These are phyloP conservation scores for Uronychia binucleata DNA, from an alignment of 73 alveolate genomes.

Conservation along the genomic window DNA sequence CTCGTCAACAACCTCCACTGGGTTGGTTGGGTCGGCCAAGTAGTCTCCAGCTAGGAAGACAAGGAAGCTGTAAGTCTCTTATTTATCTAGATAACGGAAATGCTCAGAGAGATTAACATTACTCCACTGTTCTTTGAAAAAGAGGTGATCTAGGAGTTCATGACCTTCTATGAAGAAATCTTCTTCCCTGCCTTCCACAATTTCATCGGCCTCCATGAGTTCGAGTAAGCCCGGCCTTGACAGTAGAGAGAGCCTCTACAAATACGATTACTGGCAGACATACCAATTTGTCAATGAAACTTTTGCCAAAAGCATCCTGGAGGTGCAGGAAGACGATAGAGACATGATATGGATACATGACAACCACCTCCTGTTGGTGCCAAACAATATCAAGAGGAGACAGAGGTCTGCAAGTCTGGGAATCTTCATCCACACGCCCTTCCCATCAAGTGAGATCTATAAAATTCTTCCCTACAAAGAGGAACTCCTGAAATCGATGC, in stretches of 20 bases:
- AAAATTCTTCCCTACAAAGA: constrained; percentile 56
- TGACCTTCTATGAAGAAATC: constrained; percentile 35
- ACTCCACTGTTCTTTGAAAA: constrained; percentile 46
- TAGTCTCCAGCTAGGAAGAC: constrained; percentile 20
- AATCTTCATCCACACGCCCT: constrained; percentile 68
- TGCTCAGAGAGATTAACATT: constrained; percentile 27
- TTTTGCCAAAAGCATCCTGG: constrained; percentile 24
- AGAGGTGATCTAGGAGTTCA: constrained; percentile 24
- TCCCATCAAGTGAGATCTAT: constrained; percentile 64
- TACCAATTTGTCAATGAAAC: constrained; percentile 24
- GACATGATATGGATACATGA: constrained; percentile 68
- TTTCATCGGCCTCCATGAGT: constrained; percentile 60
- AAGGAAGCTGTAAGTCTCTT: neutral
- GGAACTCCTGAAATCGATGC: constrained; percentile 69
- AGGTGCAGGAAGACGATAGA: constrained; percentile 34
- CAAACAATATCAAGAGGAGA: constrained; percentile 43
- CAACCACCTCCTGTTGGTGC: constrained; percentile 61
- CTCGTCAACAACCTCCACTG: constrained; percentile 5
- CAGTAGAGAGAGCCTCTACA: constrained; percentile 13
- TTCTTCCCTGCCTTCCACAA: constrained; percentile 60
- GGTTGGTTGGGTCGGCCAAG: constrained; percentile 52
- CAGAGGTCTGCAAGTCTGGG: constrained; percentile 51
- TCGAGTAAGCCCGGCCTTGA: constrained; percentile 17
- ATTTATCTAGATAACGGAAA: constrained; percentile 38
- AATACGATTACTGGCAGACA: constrained; percentile 31